Percentiles rank a stretch among this genome's conserved stretches.
Conservation (phyloP, 1,139 yeast genomes). For the Yamadazyma mexicana region DNA sequence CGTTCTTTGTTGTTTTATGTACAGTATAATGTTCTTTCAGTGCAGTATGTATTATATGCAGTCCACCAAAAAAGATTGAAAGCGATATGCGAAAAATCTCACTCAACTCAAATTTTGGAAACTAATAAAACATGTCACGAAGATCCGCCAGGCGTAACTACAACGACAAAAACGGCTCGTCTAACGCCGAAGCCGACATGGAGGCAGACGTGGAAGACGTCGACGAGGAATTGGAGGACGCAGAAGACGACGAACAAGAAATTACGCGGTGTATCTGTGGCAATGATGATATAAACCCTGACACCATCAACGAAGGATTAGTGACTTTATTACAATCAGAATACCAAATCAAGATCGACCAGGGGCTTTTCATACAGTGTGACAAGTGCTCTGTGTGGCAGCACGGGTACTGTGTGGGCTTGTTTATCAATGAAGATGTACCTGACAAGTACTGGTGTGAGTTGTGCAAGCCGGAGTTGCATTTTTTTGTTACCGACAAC, state of each 20-base stretch:
- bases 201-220: constrained; percentile 47
- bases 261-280: constrained; percentile 91
- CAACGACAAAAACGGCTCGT: background rate
- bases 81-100: background rate
- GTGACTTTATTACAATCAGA: constrained; percentile 47
- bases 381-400: constrained; percentile 96
- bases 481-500: constrained; percentile 42
- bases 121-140: constrained; percentile 8
- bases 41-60: too few relatives aligned
- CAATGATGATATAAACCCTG: constrained; percentile 59
- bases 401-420: constrained; percentile 94
- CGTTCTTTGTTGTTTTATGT: too few relatives aligned
- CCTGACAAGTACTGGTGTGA: constrained; percentile 97
- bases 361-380: constrained; percentile 84
- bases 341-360: constrained; percentile 65
- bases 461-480: constrained; percentile 80
- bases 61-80: background rate
- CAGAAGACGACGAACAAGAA: constrained; percentile 58
- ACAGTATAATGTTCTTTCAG: too few relatives aligned
- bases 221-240: constrained; percentile 14
- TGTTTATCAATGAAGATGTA: constrained; percentile 66
- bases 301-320: constrained; percentile 36
- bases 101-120: background rate
- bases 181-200: constrained; percentile 17
- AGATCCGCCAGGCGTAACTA: constrained; percentile 17